Base-by-base conservation (phyloP, 306 rosid species). In the Vigna reflexopilosa region DNA sequence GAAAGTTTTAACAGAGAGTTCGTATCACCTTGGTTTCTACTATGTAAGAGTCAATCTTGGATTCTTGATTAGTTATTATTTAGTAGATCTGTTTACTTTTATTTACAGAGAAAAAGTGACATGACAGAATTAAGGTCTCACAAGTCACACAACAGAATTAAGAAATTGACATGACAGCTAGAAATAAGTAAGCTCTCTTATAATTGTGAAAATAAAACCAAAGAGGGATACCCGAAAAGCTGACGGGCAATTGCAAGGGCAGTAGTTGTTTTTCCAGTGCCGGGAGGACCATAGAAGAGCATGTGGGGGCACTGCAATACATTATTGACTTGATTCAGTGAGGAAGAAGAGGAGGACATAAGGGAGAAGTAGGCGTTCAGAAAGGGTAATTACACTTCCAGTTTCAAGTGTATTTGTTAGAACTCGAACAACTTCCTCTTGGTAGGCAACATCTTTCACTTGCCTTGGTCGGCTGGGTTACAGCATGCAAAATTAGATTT, bases 211-310 rank as follows among this genome's bases (percentile, higher is more conserved):
- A 44, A 57, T 6, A 28, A 30, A 7, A 0, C 4, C 8, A 14
- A 49, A 56, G 20, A 59, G 6, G 26, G 67, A 32, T 40, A 94
- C 97, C 97, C 98, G 26, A 77, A 94, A 54, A 94, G 93, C 83
- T 94, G 95, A 80, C 86, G 98, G 13, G 97, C 88, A 4, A 94
- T 89, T 30, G 98, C 97, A 45, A 94, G 97, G 20, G 97, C 97
- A 56, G 97, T 94, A 19, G 98, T 94, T 79, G 98, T 92, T 82
- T 94, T 94, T 26, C 97, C 98, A 4, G 97, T 94, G 19, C 98
- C 98, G 0, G 93, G 98, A 2, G 97, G 98, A 17, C 98, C 97
- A 17, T 94, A 94, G 82, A 94, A 94, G 32, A 94, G 97, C 98
- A 94, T 94, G 73, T 94, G 97, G 2, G 97, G 97, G 72, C 95